phyloP scores from a whole-genome alignment of 2,329 filamentous ascomycete species.

The Paecilomyces formosus region DNA sequence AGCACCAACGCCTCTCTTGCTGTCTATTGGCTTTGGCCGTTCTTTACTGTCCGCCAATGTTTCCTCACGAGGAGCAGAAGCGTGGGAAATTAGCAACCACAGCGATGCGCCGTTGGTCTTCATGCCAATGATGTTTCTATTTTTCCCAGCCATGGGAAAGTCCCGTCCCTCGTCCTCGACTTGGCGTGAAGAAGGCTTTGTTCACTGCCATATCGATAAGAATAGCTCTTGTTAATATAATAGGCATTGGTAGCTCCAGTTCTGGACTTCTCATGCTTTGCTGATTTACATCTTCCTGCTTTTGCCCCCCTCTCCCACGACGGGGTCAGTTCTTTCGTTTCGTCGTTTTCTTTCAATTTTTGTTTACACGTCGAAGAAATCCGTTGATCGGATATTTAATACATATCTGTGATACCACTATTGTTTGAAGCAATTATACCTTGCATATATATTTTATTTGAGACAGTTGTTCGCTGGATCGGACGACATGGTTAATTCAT shows the following conservation, averaged over 20 bases:
- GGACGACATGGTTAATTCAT: constrained; percentile 37
- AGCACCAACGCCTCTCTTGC: neutral
- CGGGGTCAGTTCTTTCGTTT: constrained; percentile 16
- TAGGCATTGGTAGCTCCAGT: neutral
- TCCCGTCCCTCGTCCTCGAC: neutral
- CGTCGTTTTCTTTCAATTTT: constrained; percentile 6
- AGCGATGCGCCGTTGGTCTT: neutral
- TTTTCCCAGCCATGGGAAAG: neutral
- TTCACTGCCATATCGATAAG: neutral
- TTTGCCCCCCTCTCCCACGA: constrained; percentile 11
- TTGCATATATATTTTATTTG: constrained; percentile 4
- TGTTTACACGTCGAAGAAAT: constrained; percentile 21
- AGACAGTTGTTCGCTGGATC: constrained; percentile 11
- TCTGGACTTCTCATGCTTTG: neutral
- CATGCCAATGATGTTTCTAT: neutral
- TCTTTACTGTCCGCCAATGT: neutral
- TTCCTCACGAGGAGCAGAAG: neutral
- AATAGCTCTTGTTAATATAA: neutral
- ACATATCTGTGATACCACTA: constrained; percentile 6
- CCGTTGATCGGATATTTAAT: constrained; percentile 37
- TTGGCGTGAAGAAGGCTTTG: neutral
- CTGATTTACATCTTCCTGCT: constrained; percentile 14
- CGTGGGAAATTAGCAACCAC: neutral
- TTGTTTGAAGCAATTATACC: neutral
- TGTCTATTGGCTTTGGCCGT: constrained; percentile 2